These are phyloP conservation scores for Pseudohalonectria lignicola DNA, from an alignment of 2,329 filamentous ascomycete genomes.

Conservation along the genomic window DNA sequence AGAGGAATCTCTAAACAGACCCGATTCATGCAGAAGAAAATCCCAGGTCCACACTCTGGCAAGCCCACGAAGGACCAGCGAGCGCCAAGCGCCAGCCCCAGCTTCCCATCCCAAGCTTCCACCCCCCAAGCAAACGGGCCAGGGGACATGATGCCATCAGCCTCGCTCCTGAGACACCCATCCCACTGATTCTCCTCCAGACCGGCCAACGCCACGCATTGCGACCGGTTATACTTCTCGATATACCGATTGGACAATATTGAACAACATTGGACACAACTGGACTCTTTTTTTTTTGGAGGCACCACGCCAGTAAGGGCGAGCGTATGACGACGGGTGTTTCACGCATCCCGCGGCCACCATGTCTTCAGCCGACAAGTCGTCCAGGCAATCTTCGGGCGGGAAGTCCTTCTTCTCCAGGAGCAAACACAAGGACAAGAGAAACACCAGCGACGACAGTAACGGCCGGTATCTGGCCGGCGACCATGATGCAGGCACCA, in stretches of 20 bases:
- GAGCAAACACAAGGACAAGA: conserved; percentile 69
- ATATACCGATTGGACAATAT: too few species aligned
- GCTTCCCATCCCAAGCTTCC: too few species aligned
- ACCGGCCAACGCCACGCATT: too few species aligned
- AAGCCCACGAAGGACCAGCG: background rate
- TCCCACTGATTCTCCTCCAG: conserved; percentile 22
- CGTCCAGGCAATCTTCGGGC: conserved; percentile 62
- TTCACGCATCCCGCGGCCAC: conserved; percentile 12
- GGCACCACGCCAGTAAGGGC: too few species aligned
- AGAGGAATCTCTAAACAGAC: conserved; percentile 2
- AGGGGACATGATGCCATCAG: conserved; percentile 29
- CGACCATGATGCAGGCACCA: conserved; percentile 50
- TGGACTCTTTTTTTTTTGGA: too few species aligned
- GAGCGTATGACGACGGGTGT: too few species aligned
- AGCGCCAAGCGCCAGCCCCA: too few species aligned
- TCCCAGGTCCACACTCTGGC: conserved; percentile 1
- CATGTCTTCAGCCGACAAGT: conserved; percentile 61
- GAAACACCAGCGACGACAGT: conserved; percentile 45
- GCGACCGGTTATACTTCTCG: too few species aligned
- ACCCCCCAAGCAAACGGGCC: conserved; percentile 5
- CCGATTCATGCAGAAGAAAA: conserved; percentile 2
- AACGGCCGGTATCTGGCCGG: conserved; percentile 35
- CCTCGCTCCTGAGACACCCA: conserved; percentile 25
- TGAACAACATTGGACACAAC: too few species aligned
- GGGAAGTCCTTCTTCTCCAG: conserved; percentile 74